A percentile compares a stretch with the other conserved stretches of the same genome.
Evolutionary conservation across 1,284 basidiomycete species (phyloP).

Genomic region (Macrocybe sp.): DNA sequence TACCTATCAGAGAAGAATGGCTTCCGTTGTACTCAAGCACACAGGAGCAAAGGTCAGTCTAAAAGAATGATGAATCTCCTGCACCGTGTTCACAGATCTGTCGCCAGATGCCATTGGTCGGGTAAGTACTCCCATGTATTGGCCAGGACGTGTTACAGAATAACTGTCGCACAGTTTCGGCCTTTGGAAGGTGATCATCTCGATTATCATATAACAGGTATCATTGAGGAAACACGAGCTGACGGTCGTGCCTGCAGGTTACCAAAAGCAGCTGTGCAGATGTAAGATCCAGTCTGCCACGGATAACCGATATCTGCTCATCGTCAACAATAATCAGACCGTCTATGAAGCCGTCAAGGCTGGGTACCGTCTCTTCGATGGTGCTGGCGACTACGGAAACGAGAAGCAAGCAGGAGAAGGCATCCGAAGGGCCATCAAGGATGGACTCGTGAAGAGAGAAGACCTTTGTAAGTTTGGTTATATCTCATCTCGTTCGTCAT

Average conservation of each 20-base stretch:
- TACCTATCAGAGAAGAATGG: constrained; percentile 28
- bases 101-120: constrained; percentile 54
- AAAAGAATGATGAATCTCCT: background rate
- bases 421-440: constrained; percentile 67
- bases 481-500: background rate
- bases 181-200: constrained; percentile 57
- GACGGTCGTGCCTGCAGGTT: constrained; percentile 34
- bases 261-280: constrained; percentile 54
- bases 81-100: constrained; percentile 9
- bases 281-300: constrained; percentile 28
- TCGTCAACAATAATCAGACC: constrained; percentile 28
- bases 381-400: constrained; percentile 80
- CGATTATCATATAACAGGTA: background rate
- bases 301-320: too few relatives aligned
- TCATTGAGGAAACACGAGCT: constrained; percentile 3
- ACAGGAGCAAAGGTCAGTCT: constrained; percentile 52
- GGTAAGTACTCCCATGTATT: constrained; percentile 34
- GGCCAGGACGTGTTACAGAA: background rate
- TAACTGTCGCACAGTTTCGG: constrained; percentile 43
- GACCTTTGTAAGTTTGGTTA: constrained; percentile 64
- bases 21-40: constrained; percentile 49
- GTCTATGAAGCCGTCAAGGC: constrained; percentile 69
- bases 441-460: constrained; percentile 70
- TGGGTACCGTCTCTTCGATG: constrained; percentile 81
- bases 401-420: constrained; percentile 84